Evolutionary conservation across 2,329 filamentous ascomycete genomes (phyloP).

Genomic region (Penicillium aurantiogriseum): DNA sequence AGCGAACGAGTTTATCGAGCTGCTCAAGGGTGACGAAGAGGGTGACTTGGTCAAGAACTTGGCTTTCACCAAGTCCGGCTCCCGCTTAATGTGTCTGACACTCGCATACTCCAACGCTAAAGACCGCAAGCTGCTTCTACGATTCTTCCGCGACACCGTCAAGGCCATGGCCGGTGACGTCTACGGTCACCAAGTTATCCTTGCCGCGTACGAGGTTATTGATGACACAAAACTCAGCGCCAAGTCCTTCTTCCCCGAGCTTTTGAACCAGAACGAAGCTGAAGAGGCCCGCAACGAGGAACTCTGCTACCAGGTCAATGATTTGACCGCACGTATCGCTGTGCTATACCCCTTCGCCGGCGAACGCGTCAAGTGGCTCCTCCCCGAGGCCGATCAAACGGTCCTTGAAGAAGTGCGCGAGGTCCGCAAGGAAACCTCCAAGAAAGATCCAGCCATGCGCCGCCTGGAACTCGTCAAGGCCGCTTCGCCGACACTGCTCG

Average conservation of each 20-base stretch:
- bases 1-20: slow-evolving; percentile 80
- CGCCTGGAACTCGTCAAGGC: slow-evolving; percentile 72
- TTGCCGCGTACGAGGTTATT: slow-evolving; percentile 84
- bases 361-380: slow-evolving; percentile 60
- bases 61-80: slow-evolving; percentile 88
- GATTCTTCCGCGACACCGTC: slow-evolving; percentile 85
- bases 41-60: slow-evolving; percentile 92
- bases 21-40: slow-evolving; percentile 86
- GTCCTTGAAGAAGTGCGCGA: slow-evolving; percentile 74
- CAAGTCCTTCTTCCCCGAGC: slow-evolving; percentile 83
- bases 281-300: slow-evolving; percentile 44
- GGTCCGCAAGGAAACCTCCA: slow-evolving; percentile 80
- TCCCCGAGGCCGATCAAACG: slow-evolving; percentile 64
- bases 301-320: slow-evolving; percentile 43
- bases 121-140: slow-evolving; percentile 84
- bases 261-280: slow-evolving; percentile 66
- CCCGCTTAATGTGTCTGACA: slow-evolving; percentile 75
- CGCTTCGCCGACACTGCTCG: slow-evolving; percentile 72
- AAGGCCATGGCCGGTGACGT: slow-evolving; percentile 79
- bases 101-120: slow-evolving; percentile 86
- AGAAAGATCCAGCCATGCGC: slow-evolving; percentile 79
- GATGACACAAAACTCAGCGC: slow-evolving; percentile 88
- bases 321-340: slow-evolving; percentile 57
- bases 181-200: slow-evolving; percentile 75
- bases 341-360: slow-evolving; percentile 78